These are phyloP conservation scores for Leccinum subtestaceum DNA, from an alignment of 768 basidiomycete species.

Conservation along the genomic window DNA sequence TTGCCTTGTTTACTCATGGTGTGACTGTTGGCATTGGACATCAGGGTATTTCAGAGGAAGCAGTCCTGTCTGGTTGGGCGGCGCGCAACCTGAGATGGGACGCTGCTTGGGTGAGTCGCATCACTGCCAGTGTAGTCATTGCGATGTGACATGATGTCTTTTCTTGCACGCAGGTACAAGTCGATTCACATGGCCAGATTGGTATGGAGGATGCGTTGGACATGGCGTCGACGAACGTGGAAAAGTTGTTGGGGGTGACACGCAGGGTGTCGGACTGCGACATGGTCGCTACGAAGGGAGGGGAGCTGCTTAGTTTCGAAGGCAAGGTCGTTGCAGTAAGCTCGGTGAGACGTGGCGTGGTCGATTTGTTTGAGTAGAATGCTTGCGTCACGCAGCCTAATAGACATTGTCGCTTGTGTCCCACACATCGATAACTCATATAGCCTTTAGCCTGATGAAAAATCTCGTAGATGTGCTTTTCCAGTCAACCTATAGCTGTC, in stretches of 20 bases:
- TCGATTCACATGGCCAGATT: conserved; percentile 40
- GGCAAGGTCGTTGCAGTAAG: conserved; percentile 44
- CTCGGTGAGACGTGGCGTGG: conserved; percentile 33
- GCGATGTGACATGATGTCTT: background rate
- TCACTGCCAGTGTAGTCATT: background rate
- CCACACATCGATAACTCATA: too few relatives aligned
- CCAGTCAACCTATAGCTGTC: too few relatives aligned
- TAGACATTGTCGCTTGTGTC: background rate
- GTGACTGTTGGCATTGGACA: conserved; percentile 63
- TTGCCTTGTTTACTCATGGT: conserved; percentile 50
- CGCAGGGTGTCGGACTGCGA: conserved; percentile 27
- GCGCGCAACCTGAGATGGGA: conserved; percentile 90
- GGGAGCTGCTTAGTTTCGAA: conserved; percentile 40
- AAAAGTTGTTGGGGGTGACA: conserved; percentile 40
- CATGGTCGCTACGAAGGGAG: conserved; percentile 41
- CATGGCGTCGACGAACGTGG: conserved; percentile 42
- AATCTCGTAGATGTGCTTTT: background rate
- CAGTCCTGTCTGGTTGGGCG: conserved; percentile 72
- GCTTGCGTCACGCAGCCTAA: background rate
- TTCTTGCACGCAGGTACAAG: conserved; percentile 26
- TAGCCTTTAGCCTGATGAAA: too few relatives aligned
- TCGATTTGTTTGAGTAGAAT: conserved; percentile 35
- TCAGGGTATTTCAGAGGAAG: conserved; percentile 46
- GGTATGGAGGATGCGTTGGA: conserved; percentile 37
- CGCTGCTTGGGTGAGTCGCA: conserved; percentile 86